Conservation (phyloP, 306 rosid species). For the Acacia acuminata region DNA sequence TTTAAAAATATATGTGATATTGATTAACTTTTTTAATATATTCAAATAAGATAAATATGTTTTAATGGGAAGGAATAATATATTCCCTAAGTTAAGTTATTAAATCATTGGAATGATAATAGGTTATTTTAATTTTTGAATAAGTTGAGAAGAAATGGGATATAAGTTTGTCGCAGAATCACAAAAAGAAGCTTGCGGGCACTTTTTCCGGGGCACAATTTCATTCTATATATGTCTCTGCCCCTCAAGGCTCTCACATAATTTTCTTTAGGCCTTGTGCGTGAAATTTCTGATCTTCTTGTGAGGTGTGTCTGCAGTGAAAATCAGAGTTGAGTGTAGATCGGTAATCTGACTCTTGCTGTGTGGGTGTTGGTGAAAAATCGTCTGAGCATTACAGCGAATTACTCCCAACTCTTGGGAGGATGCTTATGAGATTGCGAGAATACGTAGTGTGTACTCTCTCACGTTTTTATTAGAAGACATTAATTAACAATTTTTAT, state of each 20-base stretch:
- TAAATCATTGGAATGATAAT: too few species aligned
- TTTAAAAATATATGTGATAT: too few species aligned
- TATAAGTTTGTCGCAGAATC: not conserved
- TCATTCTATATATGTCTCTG: not conserved
- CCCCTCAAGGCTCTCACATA: not conserved
- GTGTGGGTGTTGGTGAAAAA: not conserved
- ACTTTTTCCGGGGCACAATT: not conserved
- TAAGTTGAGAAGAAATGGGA: too few species aligned
- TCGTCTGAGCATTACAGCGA: not conserved
- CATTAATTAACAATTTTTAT: too few species aligned
- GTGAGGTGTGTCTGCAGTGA: not conserved
- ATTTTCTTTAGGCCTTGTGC: not conserved
- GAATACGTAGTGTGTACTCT: not conserved
- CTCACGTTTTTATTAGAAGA: too few species aligned
- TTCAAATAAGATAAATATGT: too few species aligned
- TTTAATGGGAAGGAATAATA: too few species aligned
- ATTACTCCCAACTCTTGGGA: not conserved
- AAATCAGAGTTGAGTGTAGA: not conserved
- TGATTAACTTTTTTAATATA: too few species aligned
- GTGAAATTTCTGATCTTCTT: not conserved
- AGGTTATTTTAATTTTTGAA: too few species aligned
- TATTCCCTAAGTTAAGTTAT: not conserved
- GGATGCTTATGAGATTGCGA: not conserved
- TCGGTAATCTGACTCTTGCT: not conserved
- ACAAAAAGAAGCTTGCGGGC: not conserved